A percentile compares a stretch with the other conserved stretches of the same genome.
Conservation (phyloP, 139 green algal species). For the Haematococcus sp. region DNA sequence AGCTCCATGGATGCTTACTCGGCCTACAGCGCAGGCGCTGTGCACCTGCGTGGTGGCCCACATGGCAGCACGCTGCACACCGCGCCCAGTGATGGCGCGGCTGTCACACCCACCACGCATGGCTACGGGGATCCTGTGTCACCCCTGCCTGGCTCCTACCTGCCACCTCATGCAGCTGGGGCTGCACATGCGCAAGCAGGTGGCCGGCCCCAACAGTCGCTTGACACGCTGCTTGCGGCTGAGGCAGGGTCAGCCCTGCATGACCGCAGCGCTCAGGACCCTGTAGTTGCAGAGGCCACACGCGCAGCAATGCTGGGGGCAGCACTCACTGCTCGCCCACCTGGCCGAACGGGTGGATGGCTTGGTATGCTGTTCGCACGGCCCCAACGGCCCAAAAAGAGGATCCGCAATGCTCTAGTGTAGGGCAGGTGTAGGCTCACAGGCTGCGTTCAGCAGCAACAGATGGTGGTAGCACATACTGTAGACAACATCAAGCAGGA, state of each 20-base stretch:
- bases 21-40: background rate
- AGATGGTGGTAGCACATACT: no score
- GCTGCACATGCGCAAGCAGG: background rate
- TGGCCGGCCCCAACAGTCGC: background rate
- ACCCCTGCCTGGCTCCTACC: no score
- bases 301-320: background rate
- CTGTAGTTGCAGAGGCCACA: background rate
- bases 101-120: no score
- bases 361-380: conserved; percentile 26
- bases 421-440: background rate
- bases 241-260: background rate
- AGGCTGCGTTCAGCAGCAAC: no score
- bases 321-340: background rate
- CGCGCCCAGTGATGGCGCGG: background rate
- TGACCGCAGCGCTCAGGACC: background rate
- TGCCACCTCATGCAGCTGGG: background rate
- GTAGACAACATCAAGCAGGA: no score
- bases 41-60: background rate
- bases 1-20: background rate
- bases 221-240: background rate
- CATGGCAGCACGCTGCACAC: background rate
- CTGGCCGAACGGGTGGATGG: background rate
- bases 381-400: conserved; percentile 24
- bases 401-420: conserved; percentile 13
- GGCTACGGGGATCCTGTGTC: no score